Evolutionary conservation across 2,329 filamentous ascomycete species (phyloP), one percentile per base, ranked within the genome.

Genomic region (Exophiala xenobiotica): DNA sequence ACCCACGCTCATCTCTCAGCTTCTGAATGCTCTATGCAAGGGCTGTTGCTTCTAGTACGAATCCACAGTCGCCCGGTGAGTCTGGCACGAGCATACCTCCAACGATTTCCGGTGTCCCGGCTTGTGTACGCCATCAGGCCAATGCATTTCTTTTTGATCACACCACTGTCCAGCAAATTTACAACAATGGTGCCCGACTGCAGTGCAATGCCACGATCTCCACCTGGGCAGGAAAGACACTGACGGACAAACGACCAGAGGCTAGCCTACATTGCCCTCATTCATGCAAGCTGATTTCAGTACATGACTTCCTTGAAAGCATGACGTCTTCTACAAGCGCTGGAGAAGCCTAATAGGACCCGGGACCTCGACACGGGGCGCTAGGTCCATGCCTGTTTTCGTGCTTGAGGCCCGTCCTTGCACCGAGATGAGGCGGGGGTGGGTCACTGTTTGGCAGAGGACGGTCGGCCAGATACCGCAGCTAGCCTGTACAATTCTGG

Each of bases 121-220:
- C n/a, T n/a, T n/a, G n/a, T n/a, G n/a, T n/a, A n/a, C n/a, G n/a
- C n/a, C n/a, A n/a, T n/a, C n/a, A n/a, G n/a, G n/a, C n/a, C n/a
- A n/a, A n/a, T n/a, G n/a, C n/a, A n/a, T n/a, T n/a, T 6, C 4
- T 14, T 11, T 39, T n/a, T 19, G 6, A 29, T 43, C 22, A 43
- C 22, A 24, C 40, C n/a, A 24, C 19, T 22, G 14, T 6, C 9
- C 4, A 22, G 19, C 22, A 27, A 19, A n/a, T n/a, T n/a, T n/a
- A n/a, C n/a, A n/a, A n/a, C n/a, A n/a, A n/a, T n/a, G 44, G 50
- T 49, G 50, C 50, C 50, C 45, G 31, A 53, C 29, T 16, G 37
- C 33, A 16, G 38, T 49, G 31, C 11, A 9, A 2, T 11, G 18
- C 18, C 38, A 33, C 39, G 45, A 53, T 53, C 45, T 19, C 42